phyloP scores from a whole-genome alignment of 1,139 yeast genomes.

The Hemisphaericaspora lyxosophila region DNA sequence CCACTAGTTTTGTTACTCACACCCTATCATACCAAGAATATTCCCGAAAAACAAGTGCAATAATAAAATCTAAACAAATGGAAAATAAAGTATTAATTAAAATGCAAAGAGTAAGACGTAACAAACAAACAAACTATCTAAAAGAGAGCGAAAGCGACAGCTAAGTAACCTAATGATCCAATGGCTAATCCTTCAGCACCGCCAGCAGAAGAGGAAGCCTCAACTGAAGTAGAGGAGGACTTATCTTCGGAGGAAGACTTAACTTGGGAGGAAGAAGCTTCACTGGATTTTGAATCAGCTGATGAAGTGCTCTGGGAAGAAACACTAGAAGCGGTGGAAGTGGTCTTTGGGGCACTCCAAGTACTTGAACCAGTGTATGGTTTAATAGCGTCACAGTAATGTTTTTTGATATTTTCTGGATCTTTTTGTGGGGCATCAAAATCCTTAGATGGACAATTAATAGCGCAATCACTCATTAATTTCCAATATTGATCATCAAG shows the following conservation, averaged over 20 bases:
- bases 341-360: not conserved
- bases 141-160: not conserved
- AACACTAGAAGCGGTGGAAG: too few relatives aligned
- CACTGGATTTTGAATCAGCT: not conserved
- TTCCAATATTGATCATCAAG: slow-evolving; percentile 3
- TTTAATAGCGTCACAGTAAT: slow-evolving; percentile 1
- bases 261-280: not conserved
- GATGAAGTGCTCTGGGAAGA: not conserved
- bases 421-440: slow-evolving; percentile 2
- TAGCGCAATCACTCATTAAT: slow-evolving; percentile 4
- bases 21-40: too few relatives aligned
- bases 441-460: slow-evolving; percentile 1
- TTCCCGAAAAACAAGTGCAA: too few relatives aligned
- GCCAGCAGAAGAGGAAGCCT: not conserved
- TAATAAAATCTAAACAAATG: too few relatives aligned
- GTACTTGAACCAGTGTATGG: not conserved
- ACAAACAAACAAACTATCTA: too few relatives aligned
- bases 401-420: not conserved
- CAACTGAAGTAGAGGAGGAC: not conserved
- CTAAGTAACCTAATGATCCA: not conserved
- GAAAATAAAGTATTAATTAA: too few relatives aligned
- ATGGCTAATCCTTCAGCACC: not conserved
- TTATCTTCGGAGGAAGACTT: not conserved
- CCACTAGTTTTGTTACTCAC: too few relatives aligned
- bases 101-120: too few relatives aligned